A percentile compares a stretch with the other conserved stretches of the same genome.
Evolutionary conservation across 352 stramenopile species (phyloP).

Genomic region (Thalassiosira hispida): DNA sequence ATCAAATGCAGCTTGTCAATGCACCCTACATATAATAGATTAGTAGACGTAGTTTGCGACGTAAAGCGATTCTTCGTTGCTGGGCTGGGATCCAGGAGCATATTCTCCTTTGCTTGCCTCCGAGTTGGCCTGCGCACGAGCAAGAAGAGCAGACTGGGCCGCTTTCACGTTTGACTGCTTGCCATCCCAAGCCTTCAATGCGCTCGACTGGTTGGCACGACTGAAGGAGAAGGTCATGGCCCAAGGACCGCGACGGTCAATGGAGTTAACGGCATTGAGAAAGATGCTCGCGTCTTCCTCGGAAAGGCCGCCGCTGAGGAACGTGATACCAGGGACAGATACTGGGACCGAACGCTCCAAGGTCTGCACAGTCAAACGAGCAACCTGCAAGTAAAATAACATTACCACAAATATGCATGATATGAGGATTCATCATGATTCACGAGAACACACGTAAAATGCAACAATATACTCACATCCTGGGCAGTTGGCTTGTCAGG

Average conservation of each 20-base stretch:
- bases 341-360: conserved; percentile 79
- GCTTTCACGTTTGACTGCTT: conserved; percentile 78
- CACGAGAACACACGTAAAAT: no score
- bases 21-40: no score
- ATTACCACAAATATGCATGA: no score
- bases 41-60: conserved; percentile 88
- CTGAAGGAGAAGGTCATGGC: conserved; percentile 81
- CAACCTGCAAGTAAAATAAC: conserved; percentile 57
- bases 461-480: conserved; percentile 22
- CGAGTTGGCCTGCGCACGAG: conserved; percentile 79
- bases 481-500: conserved; percentile 57
- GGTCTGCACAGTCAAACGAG: conserved; percentile 70
- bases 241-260: conserved; percentile 74
- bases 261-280: conserved; percentile 82
- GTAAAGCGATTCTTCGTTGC: conserved; percentile 80
- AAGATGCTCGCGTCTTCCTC: conserved; percentile 82
- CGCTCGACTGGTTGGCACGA: conserved; percentile 75
- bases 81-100: conserved; percentile 74
- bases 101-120: conserved; percentile 85
- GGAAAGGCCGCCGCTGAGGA: conserved; percentile 82
- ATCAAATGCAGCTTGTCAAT: no score
- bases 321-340: conserved; percentile 78
- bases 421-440: no score
- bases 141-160: conserved; percentile 77
- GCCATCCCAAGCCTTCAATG: conserved; percentile 80